phyloP scores from a whole-genome alignment of 805 yeast genomes.

The Pichia thaimueangensis region DNA sequence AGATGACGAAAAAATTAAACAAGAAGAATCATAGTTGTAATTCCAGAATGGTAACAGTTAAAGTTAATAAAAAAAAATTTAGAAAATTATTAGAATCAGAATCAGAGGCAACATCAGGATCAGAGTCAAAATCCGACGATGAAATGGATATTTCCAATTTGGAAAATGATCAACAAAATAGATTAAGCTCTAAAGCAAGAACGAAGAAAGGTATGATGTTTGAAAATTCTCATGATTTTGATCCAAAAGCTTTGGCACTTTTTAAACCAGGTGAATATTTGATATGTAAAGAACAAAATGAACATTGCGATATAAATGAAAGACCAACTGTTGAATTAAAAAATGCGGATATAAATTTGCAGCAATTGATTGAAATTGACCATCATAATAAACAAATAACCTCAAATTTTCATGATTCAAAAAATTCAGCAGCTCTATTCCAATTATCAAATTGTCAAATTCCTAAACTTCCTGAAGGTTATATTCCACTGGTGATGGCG shows the following conservation, averaged over 20 bases:
- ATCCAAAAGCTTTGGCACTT: too few species aligned
- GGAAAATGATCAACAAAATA: too few species aligned
- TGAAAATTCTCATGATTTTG: too few species aligned
- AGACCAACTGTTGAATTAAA: too few species aligned
- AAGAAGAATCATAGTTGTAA: background rate
- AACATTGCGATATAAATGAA: too few species aligned
- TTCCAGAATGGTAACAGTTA: background rate
- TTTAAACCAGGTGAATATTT: too few species aligned
- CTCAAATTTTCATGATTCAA: background rate
- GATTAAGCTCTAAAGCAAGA: too few species aligned
- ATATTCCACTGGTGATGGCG: slow-evolving; percentile 27
- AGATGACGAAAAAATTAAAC: background rate
- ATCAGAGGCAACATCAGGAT: too few species aligned
- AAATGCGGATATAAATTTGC: too few species aligned
- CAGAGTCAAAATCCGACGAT: too few species aligned
- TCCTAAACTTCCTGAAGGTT: slow-evolving; percentile 22
- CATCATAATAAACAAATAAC: background rate
- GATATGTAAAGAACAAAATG: too few species aligned
- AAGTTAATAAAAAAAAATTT: background rate
- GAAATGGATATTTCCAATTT: background rate
- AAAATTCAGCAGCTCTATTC: background rate
- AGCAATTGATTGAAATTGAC: background rate
- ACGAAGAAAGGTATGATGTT: too few species aligned
- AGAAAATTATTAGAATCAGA: background rate
- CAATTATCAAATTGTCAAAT: background rate